Evolutionary conservation across 2,329 filamentous ascomycete species (phyloP), one percentile per base, ranked within the genome.

Genomic region (Cordyceps cateniannulata): DNA sequence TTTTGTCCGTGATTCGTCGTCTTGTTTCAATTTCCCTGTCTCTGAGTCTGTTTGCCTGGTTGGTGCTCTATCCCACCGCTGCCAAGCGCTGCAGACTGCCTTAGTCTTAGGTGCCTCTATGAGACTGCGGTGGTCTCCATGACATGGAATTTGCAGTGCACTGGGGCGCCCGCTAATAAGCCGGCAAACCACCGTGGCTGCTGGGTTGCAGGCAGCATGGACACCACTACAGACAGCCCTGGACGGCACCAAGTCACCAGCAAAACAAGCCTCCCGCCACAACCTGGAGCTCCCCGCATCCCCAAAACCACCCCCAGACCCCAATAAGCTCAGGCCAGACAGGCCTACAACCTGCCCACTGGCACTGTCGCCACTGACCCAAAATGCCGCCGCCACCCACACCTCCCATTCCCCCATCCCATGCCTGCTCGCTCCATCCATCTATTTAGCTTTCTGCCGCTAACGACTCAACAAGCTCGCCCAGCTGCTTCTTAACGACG

Each of bases 401-500:
- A 6, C 42, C 22, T 44, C 42, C 38, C 47, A n/a, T n/a, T n/a
- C n/a, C n/a, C n/a, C n/a, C n/a, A n/a, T 51, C 47, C 16, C 20
- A 49, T n/a, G 42, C 49, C 24, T 35, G 22, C 42, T 20, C 42
- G 38, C 44, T 38, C 42, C 40, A 38, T 59, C 47, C 32, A 48
- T 16, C 18, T 12, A 35, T 9, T 35, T 12, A 35, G 32, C 7
- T 35, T 42, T 49, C 52, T 27, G n/a, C 53, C 60, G 32, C 53
- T 42, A 57, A 62, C 53, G 38, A 38, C 38, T 59, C 60, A 58
- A 52, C 55, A 67, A 84, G 81, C 72, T 80, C 67, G 72, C 77
- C 65, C 83, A 84, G 70, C 77, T 84, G 66, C 73, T 82, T 62
- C 76, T 83, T 67, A 74, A 73, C 66, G 77, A 80, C 74, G 71